Evolutionary conservation across 2,329 filamentous ascomycete genomes (phyloP).

Genomic region (Penicillium crustosum): DNA sequence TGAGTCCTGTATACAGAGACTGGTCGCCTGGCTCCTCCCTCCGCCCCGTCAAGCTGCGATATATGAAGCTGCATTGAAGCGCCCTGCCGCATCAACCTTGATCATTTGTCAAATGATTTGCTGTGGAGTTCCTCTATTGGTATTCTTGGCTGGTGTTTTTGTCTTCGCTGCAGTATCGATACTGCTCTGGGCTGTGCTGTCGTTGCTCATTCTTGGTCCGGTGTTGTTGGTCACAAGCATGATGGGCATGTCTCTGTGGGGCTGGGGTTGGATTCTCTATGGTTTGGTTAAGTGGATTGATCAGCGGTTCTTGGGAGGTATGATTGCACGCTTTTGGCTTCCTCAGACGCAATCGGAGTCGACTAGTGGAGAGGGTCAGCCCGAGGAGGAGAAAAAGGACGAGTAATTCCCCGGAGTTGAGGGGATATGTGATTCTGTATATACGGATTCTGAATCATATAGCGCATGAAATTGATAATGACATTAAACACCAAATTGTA

Average conservation of each 20-base stretch:
- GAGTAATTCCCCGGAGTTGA: neutral
- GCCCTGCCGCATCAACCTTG: conserved; percentile 35
- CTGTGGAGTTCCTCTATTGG: conserved; percentile 35
- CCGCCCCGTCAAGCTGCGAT: conserved; percentile 28
- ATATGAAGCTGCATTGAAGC: conserved; percentile 31
- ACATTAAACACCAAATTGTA: neutral
- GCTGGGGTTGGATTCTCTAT: conserved; percentile 33
- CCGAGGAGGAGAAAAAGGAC: neutral
- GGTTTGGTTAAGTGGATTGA: conserved; percentile 29
- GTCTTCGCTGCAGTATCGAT: conserved; percentile 35
- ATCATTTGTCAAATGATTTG: conserved; percentile 36
- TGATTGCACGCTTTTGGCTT: conserved; percentile 28
- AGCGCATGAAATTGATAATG: neutral
- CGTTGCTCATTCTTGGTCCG: conserved; percentile 33
- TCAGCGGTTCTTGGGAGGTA: conserved; percentile 26
- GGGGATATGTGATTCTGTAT: neutral
- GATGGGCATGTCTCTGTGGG: conserved; percentile 32
- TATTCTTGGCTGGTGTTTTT: conserved; percentile 35
- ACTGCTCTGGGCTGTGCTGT: conserved; percentile 33
- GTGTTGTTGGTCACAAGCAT: conserved; percentile 31
- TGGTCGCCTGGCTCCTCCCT: conserved; percentile 29
- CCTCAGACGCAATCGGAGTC: conserved; percentile 6
- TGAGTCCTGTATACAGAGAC: conserved; percentile 24
- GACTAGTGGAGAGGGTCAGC: neutral
- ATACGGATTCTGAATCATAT: neutral